phyloP scores from a whole-genome alignment of 2,329 filamentous ascomycete genomes.

The Chrysoporthe austroafricana region DNA sequence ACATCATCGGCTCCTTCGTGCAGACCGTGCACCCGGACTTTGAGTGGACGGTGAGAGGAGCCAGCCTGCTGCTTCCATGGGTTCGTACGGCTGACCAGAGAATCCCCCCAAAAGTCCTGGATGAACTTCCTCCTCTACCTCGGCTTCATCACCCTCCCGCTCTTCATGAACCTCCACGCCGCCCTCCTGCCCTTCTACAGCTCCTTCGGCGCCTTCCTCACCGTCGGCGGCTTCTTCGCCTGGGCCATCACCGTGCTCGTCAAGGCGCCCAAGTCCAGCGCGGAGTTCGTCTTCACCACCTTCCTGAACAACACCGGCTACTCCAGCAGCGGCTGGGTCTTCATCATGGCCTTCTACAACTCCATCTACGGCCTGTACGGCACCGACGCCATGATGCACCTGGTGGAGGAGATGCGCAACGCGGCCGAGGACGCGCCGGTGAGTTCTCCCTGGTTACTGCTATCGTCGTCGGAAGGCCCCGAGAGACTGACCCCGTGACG shows the following conservation, averaged over 20 bases:
- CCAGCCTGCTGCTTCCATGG: too few species aligned
- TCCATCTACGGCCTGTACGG: slow-evolving; percentile 8
- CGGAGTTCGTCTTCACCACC: slow-evolving; percentile 7
- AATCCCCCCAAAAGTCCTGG: background rate
- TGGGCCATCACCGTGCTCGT: slow-evolving; percentile 15
- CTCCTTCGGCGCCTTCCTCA: slow-evolving; percentile 10
- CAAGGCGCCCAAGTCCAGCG: slow-evolving; percentile 11
- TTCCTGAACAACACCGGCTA: slow-evolving; percentile 13
- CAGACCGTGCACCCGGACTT: slow-evolving; percentile 13
- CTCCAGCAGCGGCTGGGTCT: slow-evolving; percentile 5
- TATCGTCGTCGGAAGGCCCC: background rate
- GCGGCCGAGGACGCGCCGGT: slow-evolving; percentile 11
- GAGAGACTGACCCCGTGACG: background rate
- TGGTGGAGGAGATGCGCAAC: slow-evolving; percentile 15
- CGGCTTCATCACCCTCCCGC: slow-evolving; percentile 9
- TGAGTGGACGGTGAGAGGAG: slow-evolving; percentile 7
- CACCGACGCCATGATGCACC: slow-evolving; percentile 13
- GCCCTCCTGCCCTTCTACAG: slow-evolving; percentile 8
- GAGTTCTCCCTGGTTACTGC: background rate
- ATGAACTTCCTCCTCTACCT: slow-evolving; percentile 15
- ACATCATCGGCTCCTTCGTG: slow-evolving; percentile 10
- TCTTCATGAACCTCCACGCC: slow-evolving; percentile 10
- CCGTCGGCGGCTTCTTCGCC: slow-evolving; percentile 16
- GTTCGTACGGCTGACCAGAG: background rate
- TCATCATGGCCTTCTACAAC: slow-evolving; percentile 15